Conservation (phyloP, 192 early-diverging fungal species). For the Lunasporangiospora selenospora region DNA sequence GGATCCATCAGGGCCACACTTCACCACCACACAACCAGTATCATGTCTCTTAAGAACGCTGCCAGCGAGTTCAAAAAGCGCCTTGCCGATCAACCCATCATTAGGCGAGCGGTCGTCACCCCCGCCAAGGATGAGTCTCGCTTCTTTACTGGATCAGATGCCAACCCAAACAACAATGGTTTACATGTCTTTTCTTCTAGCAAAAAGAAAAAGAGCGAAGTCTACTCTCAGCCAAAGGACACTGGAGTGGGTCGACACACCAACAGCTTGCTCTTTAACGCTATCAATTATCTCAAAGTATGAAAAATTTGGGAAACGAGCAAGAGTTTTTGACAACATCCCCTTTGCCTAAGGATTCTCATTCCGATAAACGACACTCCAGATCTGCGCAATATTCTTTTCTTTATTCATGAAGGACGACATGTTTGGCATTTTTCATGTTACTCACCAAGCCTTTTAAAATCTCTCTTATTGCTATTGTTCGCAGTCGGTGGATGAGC, state of each 20-base stretch:
- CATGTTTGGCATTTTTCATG: not conserved
- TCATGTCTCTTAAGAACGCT: slow-evolving; percentile 27
- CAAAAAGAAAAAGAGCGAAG: slow-evolving; percentile 47
- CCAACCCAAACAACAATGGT: slow-evolving; percentile 46
- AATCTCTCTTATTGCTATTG: not conserved
- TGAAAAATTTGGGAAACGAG: not conserved
- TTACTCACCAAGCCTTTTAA: slow-evolving; percentile 3
- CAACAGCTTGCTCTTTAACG: slow-evolving; percentile 59
- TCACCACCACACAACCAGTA: not conserved
- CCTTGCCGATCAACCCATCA: slow-evolving; percentile 56
- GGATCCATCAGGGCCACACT: too few species aligned
- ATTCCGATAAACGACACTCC: not conserved
- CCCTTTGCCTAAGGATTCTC: not conserved
- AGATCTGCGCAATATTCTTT: not conserved
- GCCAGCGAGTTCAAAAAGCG: slow-evolving; percentile 56
- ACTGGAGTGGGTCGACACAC: slow-evolving; percentile 60
- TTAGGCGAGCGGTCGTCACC: slow-evolving; percentile 36
- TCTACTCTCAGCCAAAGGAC: slow-evolving; percentile 63
- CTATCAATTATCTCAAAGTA: slow-evolving; percentile 63
- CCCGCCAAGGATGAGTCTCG: slow-evolving; percentile 16
- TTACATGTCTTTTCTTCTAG: slow-evolving; percentile 23
- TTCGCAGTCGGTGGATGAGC: slow-evolving; percentile 57
- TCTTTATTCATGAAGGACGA: not conserved
- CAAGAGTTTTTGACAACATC: too few species aligned
- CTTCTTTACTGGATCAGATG: slow-evolving; percentile 34